Evolutionary conservation across 768 basidiomycete species (phyloP), one percentile per base, ranked within the genome.

Genomic region (Termitomyces sp.): DNA sequence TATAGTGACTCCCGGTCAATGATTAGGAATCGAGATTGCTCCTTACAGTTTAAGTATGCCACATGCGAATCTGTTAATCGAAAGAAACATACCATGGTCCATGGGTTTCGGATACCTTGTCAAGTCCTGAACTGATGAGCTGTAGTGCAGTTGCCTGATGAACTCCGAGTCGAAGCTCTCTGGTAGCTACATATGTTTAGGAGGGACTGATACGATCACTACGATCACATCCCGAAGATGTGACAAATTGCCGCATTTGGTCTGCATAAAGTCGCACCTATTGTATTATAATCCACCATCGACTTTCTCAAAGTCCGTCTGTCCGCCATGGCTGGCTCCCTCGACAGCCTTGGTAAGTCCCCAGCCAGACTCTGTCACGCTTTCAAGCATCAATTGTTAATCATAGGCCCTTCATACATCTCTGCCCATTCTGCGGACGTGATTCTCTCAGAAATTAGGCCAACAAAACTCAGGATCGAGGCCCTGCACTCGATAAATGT

Each of bases 361-460:
- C 57, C 44, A 45, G 52, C 46, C 55, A n/a, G 16, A 59, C 59
- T 60, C 60, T 42, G 48, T 42, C 22, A 36, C 12, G 7, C 13
- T 36, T 44, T 33, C 45, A 35, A 32, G 35, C 59, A 22, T 39
- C 51, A 57, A 55, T 15, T 52, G 58, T 69, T 62, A 48, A 40
- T 36, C 38, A 53, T 67, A 82, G 84, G 85, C 57, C 90, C 92
- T 2, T 80, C 78, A 56, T 98, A 93, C 75, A 86, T 97, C 63
- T 93, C 91, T 32, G 74, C 86, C 15, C 85, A 87, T 65, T 94
- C 92, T 38, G 93, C 94, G 49, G 93, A 96, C 75, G 86, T 93
- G 63, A 90, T 97, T 69, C 87, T 98, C 57, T 94, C 92, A 62
- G 95, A 98, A 68, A 85, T 96, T 58, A 88, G 95, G 20, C 92